Percentiles rank a stretch among this genome's conserved stretches.
Conservation (phyloP, 2,329 filamentous ascomycete genomes). For the Scytalidium lignicola region DNA sequence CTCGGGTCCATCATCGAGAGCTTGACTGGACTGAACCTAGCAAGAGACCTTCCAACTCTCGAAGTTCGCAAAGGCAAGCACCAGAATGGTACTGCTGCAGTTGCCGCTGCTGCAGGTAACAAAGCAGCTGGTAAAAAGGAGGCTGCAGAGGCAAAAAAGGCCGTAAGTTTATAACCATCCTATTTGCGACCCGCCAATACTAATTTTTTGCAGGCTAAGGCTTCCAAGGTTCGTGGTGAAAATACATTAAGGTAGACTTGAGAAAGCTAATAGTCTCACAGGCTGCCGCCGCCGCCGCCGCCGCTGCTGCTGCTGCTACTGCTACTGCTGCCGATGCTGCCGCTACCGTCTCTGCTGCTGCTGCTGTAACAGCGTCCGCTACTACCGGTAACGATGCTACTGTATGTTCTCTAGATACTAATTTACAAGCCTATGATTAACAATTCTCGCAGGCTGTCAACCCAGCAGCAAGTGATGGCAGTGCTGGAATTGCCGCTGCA, state of each 20-base stretch:
- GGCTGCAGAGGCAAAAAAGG: slow-evolving; percentile 1
- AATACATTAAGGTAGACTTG: neutral
- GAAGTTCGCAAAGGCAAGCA: slow-evolving; percentile 4
- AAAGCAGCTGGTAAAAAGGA: neutral
- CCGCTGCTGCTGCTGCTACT: neutral
- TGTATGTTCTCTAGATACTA: slow-evolving; percentile 1
- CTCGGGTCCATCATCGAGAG: slow-evolving; percentile 11
- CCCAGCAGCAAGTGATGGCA: slow-evolving; percentile 4
- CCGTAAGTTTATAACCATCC: slow-evolving; percentile 1
- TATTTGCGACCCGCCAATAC: neutral
- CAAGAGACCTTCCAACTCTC: slow-evolving; percentile 8
- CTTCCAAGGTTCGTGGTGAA: neutral
- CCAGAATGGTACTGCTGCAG: neutral
- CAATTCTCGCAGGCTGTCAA: neutral
- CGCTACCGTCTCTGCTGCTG: neutral
- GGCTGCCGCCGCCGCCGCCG: neutral
- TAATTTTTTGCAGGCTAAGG: slow-evolving; percentile 1
- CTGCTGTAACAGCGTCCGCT: slow-evolving; percentile 2
- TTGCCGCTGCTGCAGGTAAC: neutral
- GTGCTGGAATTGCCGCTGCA: slow-evolving; percentile 4
- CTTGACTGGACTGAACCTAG: slow-evolving; percentile 17
- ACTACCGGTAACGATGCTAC: neutral
- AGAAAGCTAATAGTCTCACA: too few species aligned
- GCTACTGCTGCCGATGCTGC: neutral
- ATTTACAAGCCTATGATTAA: neutral